Base-by-base conservation (phyloP, 495 filamentous ascomycete species). In the Penicillium diatomitis region DNA sequence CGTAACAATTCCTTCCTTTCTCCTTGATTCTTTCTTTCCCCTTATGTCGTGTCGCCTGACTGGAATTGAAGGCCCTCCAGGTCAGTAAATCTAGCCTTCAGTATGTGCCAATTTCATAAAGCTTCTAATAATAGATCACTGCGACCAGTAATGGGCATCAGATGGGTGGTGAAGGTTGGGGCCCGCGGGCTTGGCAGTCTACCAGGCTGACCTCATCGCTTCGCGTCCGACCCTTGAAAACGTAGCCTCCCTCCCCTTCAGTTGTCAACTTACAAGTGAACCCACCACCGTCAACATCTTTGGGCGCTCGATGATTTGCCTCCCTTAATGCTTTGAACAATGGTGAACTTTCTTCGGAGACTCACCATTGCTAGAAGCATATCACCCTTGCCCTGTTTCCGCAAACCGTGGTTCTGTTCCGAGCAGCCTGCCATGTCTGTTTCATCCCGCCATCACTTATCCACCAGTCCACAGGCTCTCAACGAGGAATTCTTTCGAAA, bases 401-500 rank as follows among this genome's bases (percentile, higher is more conserved):
- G 38, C 8, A 55, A 57, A 44, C 47, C 52, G 47, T 52, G 9
- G 37, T 34, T 47, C 43, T 47, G 44, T 51, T 54, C 45, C 28
- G 12, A 34, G 47, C 47, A 58, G 44, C 40, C 46, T 62, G 31
- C 36, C 49, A 53, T 49, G 27, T 51, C 47, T 47, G 30, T 46
- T 39, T 50, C 54, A 29, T 54, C 43, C 31, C 44, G 48, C 49
- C 44, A 41, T 57, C 54, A 47, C 32, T 49, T 56, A 41, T 61
- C 50, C 39, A 58, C 48, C 43, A 54, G 47, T 51, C 38, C 51
- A 50, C 45, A 10, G 44, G 8, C 49, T 36, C 8, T 49, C 37
- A 37, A 37, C 28, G 54, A 60, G 32, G 54, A 59, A 49, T 61
- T 63, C 43, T 61, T 62, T 48, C 49, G 42, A 43, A 63, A 64